Evolutionary conservation across 2,329 filamentous ascomycete species (phyloP).

Genomic region (Fusarium concolor): DNA sequence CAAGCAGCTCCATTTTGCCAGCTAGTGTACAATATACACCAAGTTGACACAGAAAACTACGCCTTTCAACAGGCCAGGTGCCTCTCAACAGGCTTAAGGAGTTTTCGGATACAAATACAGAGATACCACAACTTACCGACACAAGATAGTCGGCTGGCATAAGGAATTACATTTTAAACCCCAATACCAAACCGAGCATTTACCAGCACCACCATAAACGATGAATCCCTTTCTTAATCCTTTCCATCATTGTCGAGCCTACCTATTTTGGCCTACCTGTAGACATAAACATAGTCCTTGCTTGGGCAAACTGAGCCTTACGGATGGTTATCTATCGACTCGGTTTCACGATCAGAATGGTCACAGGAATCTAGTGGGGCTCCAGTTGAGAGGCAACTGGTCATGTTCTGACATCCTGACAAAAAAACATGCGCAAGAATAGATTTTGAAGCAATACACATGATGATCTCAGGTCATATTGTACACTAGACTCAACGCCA

Average conservation of each 20-base stretch:
- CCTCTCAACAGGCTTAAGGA: slow-evolving; percentile 48
- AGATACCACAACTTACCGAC: slow-evolving; percentile 34
- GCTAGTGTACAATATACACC: slow-evolving; percentile 28
- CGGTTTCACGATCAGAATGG: background rate
- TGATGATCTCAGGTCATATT: background rate
- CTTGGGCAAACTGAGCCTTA: background rate
- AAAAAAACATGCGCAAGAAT: background rate
- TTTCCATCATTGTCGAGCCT: background rate
- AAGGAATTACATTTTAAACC: slow-evolving; percentile 28
- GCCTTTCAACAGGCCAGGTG: slow-evolving; percentile 47
- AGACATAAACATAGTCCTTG: background rate
- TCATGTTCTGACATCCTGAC: background rate
- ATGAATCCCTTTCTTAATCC: background rate
- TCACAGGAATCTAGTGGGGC: background rate
- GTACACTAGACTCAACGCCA: slow-evolving; percentile 21
- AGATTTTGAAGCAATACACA: background rate
- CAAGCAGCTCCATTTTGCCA: slow-evolving; percentile 14
- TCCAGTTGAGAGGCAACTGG: background rate
- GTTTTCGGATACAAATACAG: slow-evolving; percentile 30
- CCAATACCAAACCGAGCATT: slow-evolving; percentile 29
- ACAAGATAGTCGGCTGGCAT: slow-evolving; percentile 28
- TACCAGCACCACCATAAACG: slow-evolving; percentile 11
- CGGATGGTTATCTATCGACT: background rate
- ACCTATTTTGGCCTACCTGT: background rate
- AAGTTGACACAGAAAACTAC: slow-evolving; percentile 39